phyloP scores from a whole-genome alignment of 2,329 filamentous ascomycete species.

The Sporothrix curviconia region DNA sequence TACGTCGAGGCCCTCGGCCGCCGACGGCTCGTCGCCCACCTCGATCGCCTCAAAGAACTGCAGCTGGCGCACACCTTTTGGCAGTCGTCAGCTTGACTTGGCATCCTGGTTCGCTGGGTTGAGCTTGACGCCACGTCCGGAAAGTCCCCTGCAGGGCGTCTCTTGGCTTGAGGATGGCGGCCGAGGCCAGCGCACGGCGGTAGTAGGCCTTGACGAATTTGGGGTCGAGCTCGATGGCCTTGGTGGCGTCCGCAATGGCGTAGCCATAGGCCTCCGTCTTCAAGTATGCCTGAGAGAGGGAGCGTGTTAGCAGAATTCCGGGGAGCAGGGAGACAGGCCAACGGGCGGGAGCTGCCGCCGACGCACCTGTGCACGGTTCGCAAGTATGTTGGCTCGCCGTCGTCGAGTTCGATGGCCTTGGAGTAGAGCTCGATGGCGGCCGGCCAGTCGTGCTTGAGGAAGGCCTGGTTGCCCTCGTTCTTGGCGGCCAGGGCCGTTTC shows the following conservation, averaged over 20 bases:
- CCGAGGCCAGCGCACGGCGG: conserved; percentile 82
- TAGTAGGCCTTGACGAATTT: conserved; percentile 94
- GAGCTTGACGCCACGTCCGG: conserved; percentile 78
- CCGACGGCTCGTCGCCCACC: conserved; percentile 83
- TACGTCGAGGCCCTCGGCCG: conserved; percentile 81
- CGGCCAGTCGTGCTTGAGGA: conserved; percentile 79
- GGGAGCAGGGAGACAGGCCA: neutral
- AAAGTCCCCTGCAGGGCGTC: conserved; percentile 91
- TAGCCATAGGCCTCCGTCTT: conserved; percentile 94
- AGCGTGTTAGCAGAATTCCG: conserved; percentile 22
- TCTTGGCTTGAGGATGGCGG: conserved; percentile 80
- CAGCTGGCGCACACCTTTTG: conserved; percentile 89
- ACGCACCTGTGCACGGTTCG: conserved; percentile 84
- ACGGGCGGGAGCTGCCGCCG: neutral
- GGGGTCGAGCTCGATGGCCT: conserved; percentile 83
- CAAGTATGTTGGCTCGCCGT: conserved; percentile 82
- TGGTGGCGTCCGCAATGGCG: conserved; percentile 82
- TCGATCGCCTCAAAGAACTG: conserved; percentile 96
- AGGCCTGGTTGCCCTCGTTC: conserved; percentile 90
- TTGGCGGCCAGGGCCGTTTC: conserved; percentile 79
- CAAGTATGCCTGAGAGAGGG: conserved; percentile 69
- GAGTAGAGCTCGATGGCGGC: conserved; percentile 76
- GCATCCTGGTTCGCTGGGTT: conserved; percentile 86
- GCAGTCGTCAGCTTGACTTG: conserved; percentile 85
- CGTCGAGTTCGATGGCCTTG: conserved; percentile 78